A percentile compares a stretch with the other conserved stretches of the same genome.
Evolutionary conservation across 2,329 filamentous ascomycete species (phyloP).

Genomic region (Ambrosiella beaveri): DNA sequence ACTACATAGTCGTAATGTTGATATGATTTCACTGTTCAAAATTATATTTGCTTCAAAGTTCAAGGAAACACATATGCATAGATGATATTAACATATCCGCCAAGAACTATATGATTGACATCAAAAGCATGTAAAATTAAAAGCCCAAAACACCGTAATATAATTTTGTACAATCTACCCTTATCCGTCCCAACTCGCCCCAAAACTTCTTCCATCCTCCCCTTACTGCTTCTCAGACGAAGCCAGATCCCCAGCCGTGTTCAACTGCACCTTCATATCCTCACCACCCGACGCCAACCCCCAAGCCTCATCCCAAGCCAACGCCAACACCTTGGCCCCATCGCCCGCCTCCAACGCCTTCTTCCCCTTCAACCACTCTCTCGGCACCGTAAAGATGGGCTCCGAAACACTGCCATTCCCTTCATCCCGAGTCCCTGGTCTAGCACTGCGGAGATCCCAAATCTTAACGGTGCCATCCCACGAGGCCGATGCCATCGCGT

Average conservation of each 20-base stretch:
- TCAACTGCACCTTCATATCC: slow-evolving; percentile 89
- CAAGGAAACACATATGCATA: not conserved
- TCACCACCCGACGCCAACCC: slow-evolving; percentile 86
- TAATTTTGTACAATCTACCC: not conserved
- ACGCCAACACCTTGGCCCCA: slow-evolving; percentile 76
- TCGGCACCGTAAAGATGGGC: slow-evolving; percentile 55
- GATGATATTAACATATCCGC: not conserved
- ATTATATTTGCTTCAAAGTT: not conserved
- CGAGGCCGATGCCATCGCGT: slow-evolving; percentile 73
- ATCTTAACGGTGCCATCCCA: slow-evolving; percentile 86
- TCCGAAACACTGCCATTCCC: slow-evolving; percentile 47
- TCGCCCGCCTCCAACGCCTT: slow-evolving; percentile 55
- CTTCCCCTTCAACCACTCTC: slow-evolving; percentile 52
- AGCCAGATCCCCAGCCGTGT: slow-evolving; percentile 23
- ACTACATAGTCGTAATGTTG: not conserved
- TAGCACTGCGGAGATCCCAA: slow-evolving; percentile 72
- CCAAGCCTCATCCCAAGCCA: slow-evolving; percentile 69
- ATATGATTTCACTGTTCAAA: not conserved
- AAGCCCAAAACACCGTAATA: slow-evolving; percentile 1
- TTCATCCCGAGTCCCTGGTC: slow-evolving; percentile 42
- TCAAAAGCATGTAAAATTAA: not conserved
- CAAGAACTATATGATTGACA: not conserved
- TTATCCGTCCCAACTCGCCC: not conserved
- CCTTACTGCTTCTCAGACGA: slow-evolving; percentile 2
- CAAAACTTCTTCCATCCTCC: not conserved